Percentiles rank a stretch among this genome's conserved stretches.
Evolutionary conservation across 2,329 filamentous ascomycete species (phyloP).

Genomic region (Penicillium sp.): DNA sequence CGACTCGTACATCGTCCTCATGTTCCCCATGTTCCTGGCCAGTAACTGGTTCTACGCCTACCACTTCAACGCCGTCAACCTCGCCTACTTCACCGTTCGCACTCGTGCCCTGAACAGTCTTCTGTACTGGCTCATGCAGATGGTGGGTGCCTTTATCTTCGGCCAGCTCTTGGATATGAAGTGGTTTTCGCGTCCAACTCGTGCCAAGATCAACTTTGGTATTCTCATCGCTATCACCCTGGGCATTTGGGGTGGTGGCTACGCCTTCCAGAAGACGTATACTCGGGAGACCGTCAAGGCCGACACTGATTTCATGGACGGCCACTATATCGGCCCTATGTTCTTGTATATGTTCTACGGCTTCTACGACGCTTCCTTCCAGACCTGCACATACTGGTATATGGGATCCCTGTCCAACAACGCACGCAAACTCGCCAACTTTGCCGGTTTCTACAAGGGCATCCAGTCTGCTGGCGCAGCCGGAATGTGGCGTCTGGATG

Average conservation of each 20-base stretch:
- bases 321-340: constrained; percentile 71
- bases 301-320: constrained; percentile 60
- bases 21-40: constrained; percentile 78
- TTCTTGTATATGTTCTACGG: constrained; percentile 89
- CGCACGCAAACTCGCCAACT: constrained; percentile 83
- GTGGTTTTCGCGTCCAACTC: constrained; percentile 57
- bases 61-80: constrained; percentile 71
- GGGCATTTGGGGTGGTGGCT: constrained; percentile 77
- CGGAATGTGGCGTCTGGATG: constrained; percentile 57
- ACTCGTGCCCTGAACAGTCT: constrained; percentile 72
- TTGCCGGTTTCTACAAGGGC: constrained; percentile 84
- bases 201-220: constrained; percentile 61
- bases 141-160: constrained; percentile 68
- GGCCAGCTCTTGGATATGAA: constrained; percentile 65
- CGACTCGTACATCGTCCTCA: constrained; percentile 67
- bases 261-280: constrained; percentile 66
- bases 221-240: constrained; percentile 67
- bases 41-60: constrained; percentile 79
- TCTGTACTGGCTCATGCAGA: constrained; percentile 76
- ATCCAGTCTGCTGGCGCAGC: constrained; percentile 84
- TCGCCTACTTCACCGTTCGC: constrained; percentile 65
- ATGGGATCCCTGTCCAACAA: constrained; percentile 95
- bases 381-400: constrained; percentile 90
- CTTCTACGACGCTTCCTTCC: constrained; percentile 84
- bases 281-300: constrained; percentile 42